phyloP scores from a whole-genome alignment of 352 stramenopile species.

The Globisporangium camurandrum region DNA sequence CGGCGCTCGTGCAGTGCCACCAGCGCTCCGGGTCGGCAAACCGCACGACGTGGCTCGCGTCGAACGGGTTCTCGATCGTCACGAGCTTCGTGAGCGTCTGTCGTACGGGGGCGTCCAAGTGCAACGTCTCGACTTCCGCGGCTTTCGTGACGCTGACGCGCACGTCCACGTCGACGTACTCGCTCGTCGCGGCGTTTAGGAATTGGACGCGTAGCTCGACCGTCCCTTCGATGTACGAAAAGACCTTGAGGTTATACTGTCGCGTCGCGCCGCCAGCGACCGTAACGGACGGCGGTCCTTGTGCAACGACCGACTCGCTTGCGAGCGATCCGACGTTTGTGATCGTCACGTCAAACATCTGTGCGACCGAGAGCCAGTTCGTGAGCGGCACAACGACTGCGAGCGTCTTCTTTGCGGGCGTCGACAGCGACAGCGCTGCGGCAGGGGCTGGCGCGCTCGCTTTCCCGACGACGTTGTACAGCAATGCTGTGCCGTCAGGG shows the following conservation, averaged over 20 bases:
- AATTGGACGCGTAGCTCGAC: constrained; percentile 60
- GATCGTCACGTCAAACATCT: constrained; percentile 75
- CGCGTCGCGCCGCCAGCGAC: constrained; percentile 44
- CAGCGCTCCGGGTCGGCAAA: constrained; percentile 58
- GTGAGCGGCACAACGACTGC: constrained; percentile 62
- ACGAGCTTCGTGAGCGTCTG: constrained; percentile 75
- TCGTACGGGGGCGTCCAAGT: constrained; percentile 79
- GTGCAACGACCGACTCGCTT: constrained; percentile 40
- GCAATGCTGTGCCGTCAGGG: constrained; percentile 80
- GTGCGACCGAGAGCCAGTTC: constrained; percentile 85
- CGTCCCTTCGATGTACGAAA: constrained; percentile 78
- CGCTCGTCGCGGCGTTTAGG: constrained; percentile 70
- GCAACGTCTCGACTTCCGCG: constrained; percentile 66
- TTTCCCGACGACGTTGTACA: constrained; percentile 84
- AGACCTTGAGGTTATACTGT: constrained; percentile 86
- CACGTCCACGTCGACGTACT: constrained; percentile 79
- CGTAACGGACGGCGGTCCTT: constrained; percentile 62
- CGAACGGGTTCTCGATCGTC: constrained; percentile 89
- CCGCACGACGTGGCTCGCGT: constrained; percentile 26
- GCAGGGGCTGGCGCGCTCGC: constrained; percentile 43
- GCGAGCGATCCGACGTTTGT: constrained; percentile 20
- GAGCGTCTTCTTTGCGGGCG: constrained; percentile 74
- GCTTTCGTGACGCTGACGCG: constrained; percentile 46
- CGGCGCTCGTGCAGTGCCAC: constrained; percentile 79
- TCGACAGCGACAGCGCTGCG: constrained; percentile 33